Evolutionary conservation across 2,329 filamentous ascomycete genomes (phyloP), one percentile per base, ranked within the genome.

Genomic region (Calycina marina): DNA sequence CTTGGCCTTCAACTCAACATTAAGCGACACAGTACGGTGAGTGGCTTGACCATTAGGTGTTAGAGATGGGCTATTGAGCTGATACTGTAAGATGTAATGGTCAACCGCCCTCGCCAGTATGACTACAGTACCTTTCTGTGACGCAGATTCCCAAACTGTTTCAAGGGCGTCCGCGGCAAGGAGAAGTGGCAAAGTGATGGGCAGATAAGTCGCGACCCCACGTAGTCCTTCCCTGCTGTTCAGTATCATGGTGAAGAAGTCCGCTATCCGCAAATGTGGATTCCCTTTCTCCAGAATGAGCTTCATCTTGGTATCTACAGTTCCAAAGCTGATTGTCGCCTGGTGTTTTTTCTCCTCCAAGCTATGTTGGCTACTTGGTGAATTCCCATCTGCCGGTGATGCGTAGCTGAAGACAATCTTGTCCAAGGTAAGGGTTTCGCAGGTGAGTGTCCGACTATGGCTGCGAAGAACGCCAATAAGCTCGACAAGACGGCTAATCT

Each of bases 351-450:
- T 39, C 14, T 40, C 27, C 26, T 46, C 39, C n/a, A n/a, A n/a
- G n/a, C n/a, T n/a, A n/a, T n/a, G n/a, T n/a, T n/a, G n/a, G n/a
- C n/a, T n/a, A n/a, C n/a, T n/a, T 18, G 26, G 32, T 8, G 37
- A 29, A 13, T 46, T 38, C 1, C 31, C 38, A 17, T 44, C 37
- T n/a, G 41, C 33, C 33, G 37, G 13, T 30, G 36, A 43, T 32
- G 60, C 61, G 51, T 90, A 92, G n/a, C 63, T 69, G 51, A 90
- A 84, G 3, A 67, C 58, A 4, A 90, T 65, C 39, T 68, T 61
- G 42, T 62, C 60, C 34, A 88, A 60, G 11, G 68, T 72, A 34
- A 77, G 63, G 25, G 65, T 59, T 42, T 75, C 65, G 48, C 68
- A 67, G 26, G 59, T 58, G 20, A 80, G 65, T 31, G 65, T 61